phyloP scores from a whole-genome alignment of 768 basidiomycete species.

The Tylopilus plumbeoviolaceoides region DNA sequence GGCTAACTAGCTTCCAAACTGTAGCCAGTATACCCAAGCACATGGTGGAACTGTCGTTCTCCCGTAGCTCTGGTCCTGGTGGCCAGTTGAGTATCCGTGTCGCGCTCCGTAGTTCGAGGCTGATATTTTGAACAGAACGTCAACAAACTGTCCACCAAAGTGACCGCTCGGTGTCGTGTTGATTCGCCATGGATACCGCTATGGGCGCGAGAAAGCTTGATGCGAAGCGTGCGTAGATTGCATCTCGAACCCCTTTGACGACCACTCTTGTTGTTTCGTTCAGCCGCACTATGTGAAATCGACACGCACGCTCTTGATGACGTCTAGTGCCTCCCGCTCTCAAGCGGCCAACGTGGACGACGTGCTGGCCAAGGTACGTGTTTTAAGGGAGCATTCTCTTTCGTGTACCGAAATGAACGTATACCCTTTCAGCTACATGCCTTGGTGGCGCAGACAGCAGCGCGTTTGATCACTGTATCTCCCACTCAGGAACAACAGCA shows the following conservation, averaged over 20 bases:
- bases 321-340: constrained; percentile 68
- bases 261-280: neutral
- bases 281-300: constrained; percentile 70
- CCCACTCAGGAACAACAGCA: constrained; percentile 24
- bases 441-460: constrained; percentile 22
- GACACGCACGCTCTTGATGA: constrained; percentile 61
- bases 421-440: constrained; percentile 22
- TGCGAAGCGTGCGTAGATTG: constrained; percentile 42
- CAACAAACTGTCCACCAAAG: constrained; percentile 88
- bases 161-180: constrained; percentile 56
- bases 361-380: constrained; percentile 57
- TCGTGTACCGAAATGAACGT: neutral
- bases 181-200: constrained; percentile 62
- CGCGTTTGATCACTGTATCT: constrained; percentile 18
- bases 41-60: constrained; percentile 61
- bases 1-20: constrained; percentile 48
- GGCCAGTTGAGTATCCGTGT: constrained; percentile 53
- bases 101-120: neutral
- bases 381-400: neutral
- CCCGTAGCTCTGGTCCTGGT: constrained; percentile 80
- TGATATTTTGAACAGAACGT: constrained; percentile 56
- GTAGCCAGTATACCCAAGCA: constrained; percentile 14
- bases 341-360: constrained; percentile 75
- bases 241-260: neutral
- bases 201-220: constrained; percentile 54